Evolutionary conservation across 306 rosid species (phyloP), one percentile per base, ranked within the genome.

Genomic region (Hippophae gyantsensis): DNA sequence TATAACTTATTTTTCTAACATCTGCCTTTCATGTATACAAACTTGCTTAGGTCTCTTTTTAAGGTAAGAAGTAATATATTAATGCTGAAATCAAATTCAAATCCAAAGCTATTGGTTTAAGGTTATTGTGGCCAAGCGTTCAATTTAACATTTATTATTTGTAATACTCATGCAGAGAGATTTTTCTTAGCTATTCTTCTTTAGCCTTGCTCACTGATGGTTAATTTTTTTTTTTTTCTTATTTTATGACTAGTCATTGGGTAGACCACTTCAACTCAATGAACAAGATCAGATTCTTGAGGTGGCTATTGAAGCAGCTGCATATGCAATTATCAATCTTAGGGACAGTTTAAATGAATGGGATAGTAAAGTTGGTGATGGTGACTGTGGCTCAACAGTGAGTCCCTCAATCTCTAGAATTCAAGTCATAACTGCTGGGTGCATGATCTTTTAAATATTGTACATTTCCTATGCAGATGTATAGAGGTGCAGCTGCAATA

Each of bases 341-440:
- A 77, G 56, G 73, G 90, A 88, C 58, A 57, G 57, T 46, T 78
- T 92, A 72, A 88, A 92, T 71, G 99, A 92, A 58, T 88, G 96
- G 99, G 99, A 92, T 68, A 56, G 95, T 77, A 80, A 76, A 81
- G 95, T 84, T 69, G 99, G 95, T 43, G 99, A 92, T 74, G 99
- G 99, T 72, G 99, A 92, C 76, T 88, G 95, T 77, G 97, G 99
- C 51, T 78, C 96, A 60, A 87, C 95, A 44, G 99, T 92, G 66
- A 81, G 95, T 81, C 52, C 51, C 67, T 69, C 55, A 6, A 70
- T 46, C 40, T 69, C 38, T 54, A 11, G 52, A 23, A 61, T 54
- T 32, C 52, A 25, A 18, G 42, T 10, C 9, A 38, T 61, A 71
- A 54, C 51, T 65, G 61, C 64, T 68, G 54, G 10, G 11, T 42